phyloP scores from a whole-genome alignment of 495 filamentous ascomycete species.

The Neurospora terricola region DNA sequence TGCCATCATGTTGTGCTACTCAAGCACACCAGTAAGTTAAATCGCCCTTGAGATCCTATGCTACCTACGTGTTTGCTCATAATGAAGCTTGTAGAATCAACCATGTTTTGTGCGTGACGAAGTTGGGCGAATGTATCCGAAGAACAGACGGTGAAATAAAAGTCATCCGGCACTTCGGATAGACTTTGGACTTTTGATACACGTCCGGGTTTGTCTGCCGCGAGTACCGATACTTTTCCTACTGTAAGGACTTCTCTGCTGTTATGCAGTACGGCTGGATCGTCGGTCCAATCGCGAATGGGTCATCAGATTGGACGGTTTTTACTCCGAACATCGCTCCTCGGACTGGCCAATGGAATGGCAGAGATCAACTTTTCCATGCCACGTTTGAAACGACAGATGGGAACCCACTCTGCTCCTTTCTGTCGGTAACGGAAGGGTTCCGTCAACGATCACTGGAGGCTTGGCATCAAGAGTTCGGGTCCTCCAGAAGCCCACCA shows the following conservation, averaged over 20 bases:
- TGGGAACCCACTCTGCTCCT: not conserved
- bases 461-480: not conserved
- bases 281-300: not conserved
- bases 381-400: not conserved
- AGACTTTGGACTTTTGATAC: not conserved
- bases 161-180: not conserved
- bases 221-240: not conserved
- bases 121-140: not conserved
- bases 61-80: not conserved
- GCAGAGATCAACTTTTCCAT: not conserved
- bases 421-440: not conserved
- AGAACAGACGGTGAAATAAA: not conserved
- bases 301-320: not conserved
- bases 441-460: not conserved
- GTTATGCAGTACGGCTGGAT: not conserved
- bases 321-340: not conserved
- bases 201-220: not conserved
- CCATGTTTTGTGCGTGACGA: not conserved
- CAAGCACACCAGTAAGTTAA: not conserved
- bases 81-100: not conserved
- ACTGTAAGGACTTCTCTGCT: not conserved
- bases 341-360: not conserved
- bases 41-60: not conserved
- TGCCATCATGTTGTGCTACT: not conserved
- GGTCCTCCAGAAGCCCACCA: not conserved